phyloP scores from a whole-genome alignment of 1,284 basidiomycete species.

The Leccinum pseudoinsigne region DNA sequence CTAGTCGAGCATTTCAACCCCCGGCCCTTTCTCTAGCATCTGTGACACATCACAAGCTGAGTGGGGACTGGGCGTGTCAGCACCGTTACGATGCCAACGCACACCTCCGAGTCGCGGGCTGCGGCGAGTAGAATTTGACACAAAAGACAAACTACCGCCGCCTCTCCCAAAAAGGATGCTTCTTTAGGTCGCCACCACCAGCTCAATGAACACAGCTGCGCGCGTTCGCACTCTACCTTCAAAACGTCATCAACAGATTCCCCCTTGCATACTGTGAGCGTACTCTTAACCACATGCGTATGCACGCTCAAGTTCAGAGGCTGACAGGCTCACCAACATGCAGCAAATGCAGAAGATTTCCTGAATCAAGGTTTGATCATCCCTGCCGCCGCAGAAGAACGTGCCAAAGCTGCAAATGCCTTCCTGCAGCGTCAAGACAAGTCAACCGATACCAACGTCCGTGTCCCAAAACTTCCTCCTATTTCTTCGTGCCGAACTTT shows the following conservation, averaged over 20 bases:
- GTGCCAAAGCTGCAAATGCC: constrained; percentile 68
- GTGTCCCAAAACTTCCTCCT: constrained; percentile 16
- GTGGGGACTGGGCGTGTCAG: too few relatives aligned
- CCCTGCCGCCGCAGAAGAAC: constrained; percentile 14
- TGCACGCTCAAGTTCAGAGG: constrained; percentile 1
- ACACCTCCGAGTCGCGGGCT: neutral
- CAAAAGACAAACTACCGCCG: neutral
- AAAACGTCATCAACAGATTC: constrained; percentile 28
- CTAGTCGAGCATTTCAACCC: too few relatives aligned
- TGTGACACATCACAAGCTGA: too few relatives aligned
- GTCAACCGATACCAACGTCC: constrained; percentile 69
- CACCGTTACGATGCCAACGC: too few relatives aligned
- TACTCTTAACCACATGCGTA: neutral
- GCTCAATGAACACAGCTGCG: constrained; percentile 15
- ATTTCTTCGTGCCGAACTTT: constrained; percentile 12
- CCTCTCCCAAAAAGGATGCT: constrained; percentile 16
- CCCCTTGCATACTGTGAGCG: constrained; percentile 30
- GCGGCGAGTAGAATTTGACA: too few relatives aligned
- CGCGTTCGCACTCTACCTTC: neutral
- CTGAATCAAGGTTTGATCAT: constrained; percentile 36
- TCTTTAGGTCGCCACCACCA: constrained; percentile 9
- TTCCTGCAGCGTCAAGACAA: constrained; percentile 66
- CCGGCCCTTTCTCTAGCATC: too few relatives aligned
- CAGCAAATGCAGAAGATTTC: constrained; percentile 74
- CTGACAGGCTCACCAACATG: constrained; percentile 72